Evolutionary conservation across 1,284 basidiomycete species (phyloP).

Genomic region (Leccinum insolens): DNA sequence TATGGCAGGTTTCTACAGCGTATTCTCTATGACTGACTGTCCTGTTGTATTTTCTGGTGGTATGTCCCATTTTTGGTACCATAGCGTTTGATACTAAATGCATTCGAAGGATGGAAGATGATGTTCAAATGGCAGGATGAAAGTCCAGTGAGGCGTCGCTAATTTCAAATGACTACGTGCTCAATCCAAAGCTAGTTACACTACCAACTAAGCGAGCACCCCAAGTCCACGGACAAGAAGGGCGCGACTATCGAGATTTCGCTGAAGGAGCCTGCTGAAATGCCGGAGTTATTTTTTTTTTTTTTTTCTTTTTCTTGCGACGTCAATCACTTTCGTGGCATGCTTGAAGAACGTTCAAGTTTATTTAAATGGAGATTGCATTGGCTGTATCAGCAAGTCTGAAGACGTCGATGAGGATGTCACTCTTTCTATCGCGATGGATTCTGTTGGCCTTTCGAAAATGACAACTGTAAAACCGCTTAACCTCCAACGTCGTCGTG

Average conservation of each 20-base stretch:
- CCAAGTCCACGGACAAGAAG: too few species aligned
- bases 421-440: conserved; percentile 45
- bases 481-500: too few species aligned
- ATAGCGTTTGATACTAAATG: too few species aligned
- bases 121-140: neutral
- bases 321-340: conserved; percentile 92
- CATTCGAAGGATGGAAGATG: neutral
- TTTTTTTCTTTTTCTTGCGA: conserved; percentile 76
- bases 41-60: too few species aligned
- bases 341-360: conserved; percentile 76
- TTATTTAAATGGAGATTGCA: conserved; percentile 73
- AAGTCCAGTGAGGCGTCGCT: neutral
- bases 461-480: conserved; percentile 50
- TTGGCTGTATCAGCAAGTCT: conserved; percentile 73
- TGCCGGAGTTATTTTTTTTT: conserved; percentile 66
- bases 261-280: conserved; percentile 71
- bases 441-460: conserved; percentile 45
- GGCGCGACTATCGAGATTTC: conserved; percentile 90
- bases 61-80: too few species aligned
- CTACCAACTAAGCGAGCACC: conserved; percentile 39
- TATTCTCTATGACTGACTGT: too few species aligned
- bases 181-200: conserved; percentile 1
- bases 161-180: neutral
- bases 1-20: too few species aligned
- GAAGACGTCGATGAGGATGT: conserved; percentile 47